These are phyloP conservation scores for Penicillium expansum DNA, from an alignment of 2,329 filamentous ascomycete species.

Conservation along the genomic window DNA sequence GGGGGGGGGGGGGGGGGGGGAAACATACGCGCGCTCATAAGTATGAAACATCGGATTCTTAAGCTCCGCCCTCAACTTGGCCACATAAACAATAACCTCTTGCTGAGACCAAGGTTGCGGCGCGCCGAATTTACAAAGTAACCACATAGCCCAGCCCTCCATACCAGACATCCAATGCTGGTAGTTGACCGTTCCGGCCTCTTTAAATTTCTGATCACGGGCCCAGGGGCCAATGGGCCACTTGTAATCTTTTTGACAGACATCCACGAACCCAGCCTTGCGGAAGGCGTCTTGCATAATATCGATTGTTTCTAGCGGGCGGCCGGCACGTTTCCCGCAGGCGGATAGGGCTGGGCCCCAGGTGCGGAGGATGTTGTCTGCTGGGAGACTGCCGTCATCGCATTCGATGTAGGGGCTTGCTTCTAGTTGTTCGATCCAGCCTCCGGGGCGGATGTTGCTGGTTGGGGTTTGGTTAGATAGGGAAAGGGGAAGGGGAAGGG, in stretches of 20 bases:
- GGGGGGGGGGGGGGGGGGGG: too few species aligned
- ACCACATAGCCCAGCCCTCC: slow-evolving; percentile 29
- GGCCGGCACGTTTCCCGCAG: slow-evolving; percentile 24
- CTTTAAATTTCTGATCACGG: slow-evolving; percentile 28
- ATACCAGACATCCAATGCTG: slow-evolving; percentile 29
- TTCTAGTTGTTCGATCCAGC: slow-evolving; percentile 24
- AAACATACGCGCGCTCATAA: slow-evolving; percentile 21
- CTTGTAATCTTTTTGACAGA: slow-evolving; percentile 29
- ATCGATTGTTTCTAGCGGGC: slow-evolving; percentile 21
- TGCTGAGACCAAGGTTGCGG: slow-evolving; percentile 21
- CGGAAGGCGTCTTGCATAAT: slow-evolving; percentile 25
- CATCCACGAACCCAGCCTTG: slow-evolving; percentile 32
- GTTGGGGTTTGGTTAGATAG: background rate
- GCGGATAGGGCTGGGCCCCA: slow-evolving; percentile 18
- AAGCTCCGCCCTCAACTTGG: slow-evolving; percentile 20
- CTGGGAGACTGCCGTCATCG: slow-evolving; percentile 18
- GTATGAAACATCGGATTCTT: slow-evolving; percentile 18
- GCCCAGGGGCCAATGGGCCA: slow-evolving; percentile 34
- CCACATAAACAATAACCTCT: slow-evolving; percentile 21
- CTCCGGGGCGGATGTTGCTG: slow-evolving; percentile 21
- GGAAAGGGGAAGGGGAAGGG: too few species aligned
- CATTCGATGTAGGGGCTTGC: slow-evolving; percentile 18
- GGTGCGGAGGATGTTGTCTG: slow-evolving; percentile 12
- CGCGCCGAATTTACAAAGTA: slow-evolving; percentile 25
- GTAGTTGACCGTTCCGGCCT: slow-evolving; percentile 42